These are phyloP conservation scores for Neurospora tetrasperma DNA, from an alignment of 495 filamentous ascomycete species.

Conservation along the genomic window DNA sequence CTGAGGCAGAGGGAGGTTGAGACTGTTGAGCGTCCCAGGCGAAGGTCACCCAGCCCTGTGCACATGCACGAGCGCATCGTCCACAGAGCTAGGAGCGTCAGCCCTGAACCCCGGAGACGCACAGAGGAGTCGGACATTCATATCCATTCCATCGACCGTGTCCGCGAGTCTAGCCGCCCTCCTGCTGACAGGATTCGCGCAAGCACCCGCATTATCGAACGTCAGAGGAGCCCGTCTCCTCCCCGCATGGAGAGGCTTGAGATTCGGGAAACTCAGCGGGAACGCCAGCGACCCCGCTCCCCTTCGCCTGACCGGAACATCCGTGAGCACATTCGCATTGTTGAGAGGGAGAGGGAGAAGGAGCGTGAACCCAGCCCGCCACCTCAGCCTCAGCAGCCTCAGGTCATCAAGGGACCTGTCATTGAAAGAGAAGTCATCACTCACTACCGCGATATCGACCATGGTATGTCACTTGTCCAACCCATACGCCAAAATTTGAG, in stretches of 20 bases:
- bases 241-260: slow-evolving; percentile 20
- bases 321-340: slow-evolving; percentile 31
- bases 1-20: slow-evolving; percentile 37
- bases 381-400: slow-evolving; percentile 41
- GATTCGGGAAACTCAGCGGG: slow-evolving; percentile 33
- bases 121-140: slow-evolving; percentile 20
- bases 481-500: neutral
- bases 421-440: slow-evolving; percentile 77
- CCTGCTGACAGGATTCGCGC: slow-evolving; percentile 19
- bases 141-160: slow-evolving; percentile 16
- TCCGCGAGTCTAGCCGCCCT: slow-evolving; percentile 21
- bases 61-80: slow-evolving; percentile 26
- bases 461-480: slow-evolving; percentile 45
- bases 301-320: slow-evolving; percentile 27
- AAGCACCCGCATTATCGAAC: slow-evolving; percentile 14
- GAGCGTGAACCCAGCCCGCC: slow-evolving; percentile 36
- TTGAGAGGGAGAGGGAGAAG: slow-evolving; percentile 33
- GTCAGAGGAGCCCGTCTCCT: slow-evolving; percentile 18
- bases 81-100: slow-evolving; percentile 24
- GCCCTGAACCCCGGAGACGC: slow-evolving; percentile 16
- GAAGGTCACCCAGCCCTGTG: slow-evolving; percentile 36
- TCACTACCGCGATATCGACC: slow-evolving; percentile 79
- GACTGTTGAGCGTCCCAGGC: slow-evolving; percentile 28
- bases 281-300: slow-evolving; percentile 27
- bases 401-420: slow-evolving; percentile 52